A percentile compares a stretch with the other conserved stretches of the same genome.
Evolutionary conservation across 805 yeast genomes (phyloP).

Genomic region (Candida dajiaensis): DNA sequence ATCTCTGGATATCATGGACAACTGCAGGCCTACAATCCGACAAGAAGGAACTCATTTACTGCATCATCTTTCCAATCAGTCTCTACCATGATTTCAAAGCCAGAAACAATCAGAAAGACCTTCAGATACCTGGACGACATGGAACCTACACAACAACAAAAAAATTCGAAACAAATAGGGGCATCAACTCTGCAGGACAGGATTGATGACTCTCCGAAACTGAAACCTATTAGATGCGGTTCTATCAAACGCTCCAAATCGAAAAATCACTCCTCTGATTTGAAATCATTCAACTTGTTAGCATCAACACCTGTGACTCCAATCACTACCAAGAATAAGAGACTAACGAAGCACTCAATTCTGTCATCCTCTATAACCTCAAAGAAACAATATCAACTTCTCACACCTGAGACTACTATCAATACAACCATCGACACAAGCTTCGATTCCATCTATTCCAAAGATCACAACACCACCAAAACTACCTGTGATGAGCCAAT

Average conservation of each 20-base stretch:
- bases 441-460: not conserved
- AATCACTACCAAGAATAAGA: not conserved
- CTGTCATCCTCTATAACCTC: not conserved
- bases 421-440: not conserved
- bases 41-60: not conserved
- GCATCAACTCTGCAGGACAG: not conserved
- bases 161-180: not conserved
- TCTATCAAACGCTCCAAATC: slow-evolving; percentile 2
- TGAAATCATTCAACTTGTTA: slow-evolving; percentile 7
- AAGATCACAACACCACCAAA: not conserved
- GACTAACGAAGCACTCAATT: slow-evolving; percentile 3
- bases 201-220: slow-evolving; percentile 1
- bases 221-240: slow-evolving; percentile 17
- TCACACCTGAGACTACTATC: slow-evolving; percentile 14
- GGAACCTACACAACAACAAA: not conserved
- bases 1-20: not conserved
- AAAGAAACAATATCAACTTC: not conserved
- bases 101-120: not conserved
- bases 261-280: slow-evolving; percentile 1
- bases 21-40: not conserved
- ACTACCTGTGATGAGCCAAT: not conserved
- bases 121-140: not conserved
- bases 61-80: not conserved
- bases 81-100: not conserved
- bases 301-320: not conserved